phyloP scores from a whole-genome alignment of 2,329 filamentous ascomycete species.

The Chaetomiaceae sp. region DNA sequence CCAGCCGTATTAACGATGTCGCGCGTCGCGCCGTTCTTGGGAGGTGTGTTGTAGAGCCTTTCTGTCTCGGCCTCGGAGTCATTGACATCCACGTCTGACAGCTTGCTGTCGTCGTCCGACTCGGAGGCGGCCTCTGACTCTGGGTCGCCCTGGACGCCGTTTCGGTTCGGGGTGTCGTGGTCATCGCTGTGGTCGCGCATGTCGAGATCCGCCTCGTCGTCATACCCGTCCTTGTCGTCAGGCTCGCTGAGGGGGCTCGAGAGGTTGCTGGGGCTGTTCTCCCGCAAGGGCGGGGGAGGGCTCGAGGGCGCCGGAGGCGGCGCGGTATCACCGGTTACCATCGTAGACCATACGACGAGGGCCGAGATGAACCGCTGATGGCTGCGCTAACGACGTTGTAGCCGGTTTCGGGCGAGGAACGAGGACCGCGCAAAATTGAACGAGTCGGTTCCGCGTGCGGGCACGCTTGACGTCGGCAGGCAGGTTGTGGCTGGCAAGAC shows the following conservation, averaged over 20 bases:
- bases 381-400: conserved; percentile 15
- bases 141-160: conserved; percentile 22
- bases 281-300: conserved; percentile 44
- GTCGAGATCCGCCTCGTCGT: conserved; percentile 55
- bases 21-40: conserved; percentile 42
- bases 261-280: conserved; percentile 62
- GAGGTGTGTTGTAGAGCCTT: conserved; percentile 83
- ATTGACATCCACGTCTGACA: conserved; percentile 54
- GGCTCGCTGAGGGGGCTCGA: conserved; percentile 94
- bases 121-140: conserved; percentile 26
- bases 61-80: conserved; percentile 91
- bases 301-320: conserved; percentile 47
- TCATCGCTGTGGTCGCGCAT: conserved; percentile 23
- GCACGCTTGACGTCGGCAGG: conserved; percentile 13
- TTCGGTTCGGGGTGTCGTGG: conserved; percentile 19
- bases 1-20: conserved; percentile 43
- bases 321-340: conserved; percentile 49
- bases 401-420: conserved; percentile 12
- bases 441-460: conserved; percentile 14
- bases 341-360: conserved; percentile 31
- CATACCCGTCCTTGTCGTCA: conserved; percentile 70
- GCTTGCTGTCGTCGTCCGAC: conserved; percentile 39
- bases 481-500: conserved; percentile 10
- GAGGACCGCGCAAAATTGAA: conserved; percentile 24
- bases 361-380: not conserved